Evolutionary conservation across 129 eudicot genomes (phyloP).

Genomic region (Logfia minima): DNA sequence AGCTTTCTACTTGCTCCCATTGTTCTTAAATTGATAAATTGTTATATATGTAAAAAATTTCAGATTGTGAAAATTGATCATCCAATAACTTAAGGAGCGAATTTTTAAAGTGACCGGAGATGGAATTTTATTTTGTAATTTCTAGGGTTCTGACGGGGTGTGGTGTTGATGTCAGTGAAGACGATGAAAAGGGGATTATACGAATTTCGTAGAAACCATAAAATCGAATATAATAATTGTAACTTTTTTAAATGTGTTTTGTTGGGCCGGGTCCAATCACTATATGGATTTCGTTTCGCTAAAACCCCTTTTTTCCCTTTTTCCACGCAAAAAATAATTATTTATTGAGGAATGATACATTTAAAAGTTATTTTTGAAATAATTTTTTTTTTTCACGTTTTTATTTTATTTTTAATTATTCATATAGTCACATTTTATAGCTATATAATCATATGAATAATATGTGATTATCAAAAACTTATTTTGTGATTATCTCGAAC

Average conservation of each 20-base stretch:
- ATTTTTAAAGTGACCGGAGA: not conserved
- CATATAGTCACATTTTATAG: no score
- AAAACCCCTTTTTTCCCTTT: not conserved
- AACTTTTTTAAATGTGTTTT: no score
- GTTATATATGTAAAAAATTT: not conserved
- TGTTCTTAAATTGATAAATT: slow-evolving; percentile 25
- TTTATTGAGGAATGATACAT: no score
- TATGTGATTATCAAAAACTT: no score
- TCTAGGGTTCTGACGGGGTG: slow-evolving; percentile 1
- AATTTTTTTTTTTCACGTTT: no score
- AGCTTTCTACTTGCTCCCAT: slow-evolving; percentile 99
- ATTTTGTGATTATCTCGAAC: no score
- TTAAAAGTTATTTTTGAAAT: no score
- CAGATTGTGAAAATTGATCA: not conserved
- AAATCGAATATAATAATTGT: not conserved
- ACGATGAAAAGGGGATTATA: not conserved
- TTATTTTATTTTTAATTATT: no score
- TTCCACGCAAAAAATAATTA: no score
- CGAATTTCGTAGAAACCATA: not conserved
- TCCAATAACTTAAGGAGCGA: not conserved
- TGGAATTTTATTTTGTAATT: not conserved
- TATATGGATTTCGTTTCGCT: no score
- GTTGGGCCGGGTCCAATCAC: not conserved
- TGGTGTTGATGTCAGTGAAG: not conserved
- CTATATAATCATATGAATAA: no score